Percentiles rank a stretch among this genome's conserved stretches.
These are phyloP conservation scores for Pichiaceae sp. DNA, from an alignment of 1,139 yeast genomes.

Conservation along the genomic window DNA sequence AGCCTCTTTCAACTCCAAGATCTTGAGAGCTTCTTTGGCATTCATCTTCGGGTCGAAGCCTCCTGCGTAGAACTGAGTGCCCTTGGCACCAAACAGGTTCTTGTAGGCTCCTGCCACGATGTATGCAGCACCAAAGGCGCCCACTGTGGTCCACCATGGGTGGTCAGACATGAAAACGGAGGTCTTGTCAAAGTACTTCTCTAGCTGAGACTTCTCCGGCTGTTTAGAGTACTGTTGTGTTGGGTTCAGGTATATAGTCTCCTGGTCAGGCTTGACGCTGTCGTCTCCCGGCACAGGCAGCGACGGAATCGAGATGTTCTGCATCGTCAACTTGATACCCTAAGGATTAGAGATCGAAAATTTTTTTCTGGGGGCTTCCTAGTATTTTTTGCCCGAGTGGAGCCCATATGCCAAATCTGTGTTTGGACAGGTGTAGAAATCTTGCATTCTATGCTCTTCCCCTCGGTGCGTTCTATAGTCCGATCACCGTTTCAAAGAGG, in stretches of 20 bases:
- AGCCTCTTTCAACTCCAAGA: slow-evolving; percentile 75
- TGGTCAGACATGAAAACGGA: slow-evolving; percentile 62
- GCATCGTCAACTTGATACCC: slow-evolving; percentile 9
- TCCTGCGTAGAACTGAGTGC: slow-evolving; percentile 70
- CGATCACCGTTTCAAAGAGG: slow-evolving; percentile 2
- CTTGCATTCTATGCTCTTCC: not conserved
- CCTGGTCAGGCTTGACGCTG: slow-evolving; percentile 18
- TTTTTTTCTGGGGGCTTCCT: not conserved
- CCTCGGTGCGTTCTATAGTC: not conserved
- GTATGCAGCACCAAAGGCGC: slow-evolving; percentile 59
- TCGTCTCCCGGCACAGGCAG: slow-evolving; percentile 53
- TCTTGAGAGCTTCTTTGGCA: slow-evolving; percentile 84
- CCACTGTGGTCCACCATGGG: slow-evolving; percentile 68
- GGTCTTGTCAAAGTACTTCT: slow-evolving; percentile 62
- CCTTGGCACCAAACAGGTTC: slow-evolving; percentile 62
- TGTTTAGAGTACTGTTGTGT: slow-evolving; percentile 19
- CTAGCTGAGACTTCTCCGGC: slow-evolving; percentile 39
- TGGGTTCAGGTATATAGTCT: slow-evolving; percentile 10
- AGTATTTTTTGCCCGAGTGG: not conserved
- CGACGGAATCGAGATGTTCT: slow-evolving; percentile 46
- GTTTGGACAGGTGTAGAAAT: too few species aligned
- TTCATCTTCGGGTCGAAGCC: slow-evolving; percentile 88
- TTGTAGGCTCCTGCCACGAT: slow-evolving; percentile 63
- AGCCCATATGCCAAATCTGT: too few species aligned
- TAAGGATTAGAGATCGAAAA: not conserved